Evolutionary conservation across 1,284 basidiomycete genomes (phyloP), one percentile per base, ranked within the genome.

Genomic region (Puccinia triticina): DNA sequence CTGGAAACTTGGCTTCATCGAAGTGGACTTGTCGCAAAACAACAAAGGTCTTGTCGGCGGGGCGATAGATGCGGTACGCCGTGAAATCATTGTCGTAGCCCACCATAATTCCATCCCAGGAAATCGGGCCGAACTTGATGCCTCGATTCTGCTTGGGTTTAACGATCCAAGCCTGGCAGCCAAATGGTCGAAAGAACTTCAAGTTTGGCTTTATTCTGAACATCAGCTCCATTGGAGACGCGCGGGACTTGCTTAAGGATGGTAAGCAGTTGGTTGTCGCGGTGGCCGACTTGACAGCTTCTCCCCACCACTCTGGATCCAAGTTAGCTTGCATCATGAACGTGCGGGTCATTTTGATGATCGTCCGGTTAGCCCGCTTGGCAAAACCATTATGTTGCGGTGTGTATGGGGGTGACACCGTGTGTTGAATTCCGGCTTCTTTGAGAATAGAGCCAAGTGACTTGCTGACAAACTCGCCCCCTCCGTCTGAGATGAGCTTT

Each of bases 381-480:
- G 61, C 61, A 40, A 12, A 66, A 26, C 61, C 61, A 29, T 66
- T 66, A n/a, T 66, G 61, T n/a, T 66, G 61, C 16, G 61, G 61
- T 5, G 61, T 10, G 23, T 40, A 50, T 43, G 59, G 59, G 3
- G 59, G 59, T 3, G 59, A 61, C 3, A 61, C 32, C 10, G 10
- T 29, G 59, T 61, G 59, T 29, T 61, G 59, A 10, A 61, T 61
- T 7, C 59, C 59, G 4, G 16, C 16, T 4, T 34, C 3, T 10
- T 61, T 61, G 12, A 29, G 32, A 11, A 61, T 11, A 16, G 10
- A 11, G 23, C 16, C 23, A 21, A 23, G 29, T n/a, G 8, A 5
- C 3, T 61, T 12, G 40, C 18, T 26, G n/a, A 11, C 10, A 23
- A 61, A 61, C 32, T 61, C 59, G 1, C 59, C 59, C 4, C 59